These are phyloP conservation scores for Diatrype stigma DNA, from an alignment of 2,329 filamentous ascomycete species.

Conservation along the genomic window DNA sequence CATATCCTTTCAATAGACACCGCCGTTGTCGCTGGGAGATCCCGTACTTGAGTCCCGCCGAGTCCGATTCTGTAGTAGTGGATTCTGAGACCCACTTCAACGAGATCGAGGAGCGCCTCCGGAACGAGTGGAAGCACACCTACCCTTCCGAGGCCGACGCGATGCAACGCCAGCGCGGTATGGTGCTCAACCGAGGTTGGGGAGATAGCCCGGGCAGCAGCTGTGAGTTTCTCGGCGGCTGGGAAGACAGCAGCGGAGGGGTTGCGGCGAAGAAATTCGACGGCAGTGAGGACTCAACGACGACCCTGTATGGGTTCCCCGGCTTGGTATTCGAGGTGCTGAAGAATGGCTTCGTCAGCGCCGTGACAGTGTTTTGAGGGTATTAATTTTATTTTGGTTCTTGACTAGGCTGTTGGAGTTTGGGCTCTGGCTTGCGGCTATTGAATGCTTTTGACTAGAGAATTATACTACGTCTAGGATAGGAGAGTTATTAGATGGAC, in stretches of 20 bases:
- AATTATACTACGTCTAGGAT: too few species aligned
- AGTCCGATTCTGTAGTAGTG: slow-evolving; percentile 39
- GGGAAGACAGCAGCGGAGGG: slow-evolving; percentile 67
- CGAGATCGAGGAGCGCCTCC: slow-evolving; percentile 66
- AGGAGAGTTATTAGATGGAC: too few species aligned
- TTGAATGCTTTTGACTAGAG: too few species aligned
- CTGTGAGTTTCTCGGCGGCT: slow-evolving; percentile 77
- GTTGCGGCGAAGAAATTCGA: slow-evolving; percentile 48
- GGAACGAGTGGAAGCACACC: slow-evolving; percentile 64
- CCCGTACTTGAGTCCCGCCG: slow-evolving; percentile 47
- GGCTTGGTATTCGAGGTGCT: slow-evolving; percentile 93
- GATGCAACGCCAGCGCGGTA: slow-evolving; percentile 57
- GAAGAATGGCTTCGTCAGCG: slow-evolving; percentile 86
- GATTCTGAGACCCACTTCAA: slow-evolving; percentile 75
- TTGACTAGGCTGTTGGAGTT: too few species aligned
- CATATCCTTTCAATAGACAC: slow-evolving; percentile 94
- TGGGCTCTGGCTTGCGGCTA: too few species aligned
- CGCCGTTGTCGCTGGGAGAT: slow-evolving; percentile 86
- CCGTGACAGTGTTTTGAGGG: slow-evolving; percentile 85
- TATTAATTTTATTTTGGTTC: too few species aligned
- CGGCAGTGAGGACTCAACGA: slow-evolving; percentile 57
- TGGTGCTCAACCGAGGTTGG: slow-evolving; percentile 89
- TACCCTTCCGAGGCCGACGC: slow-evolving; percentile 54
- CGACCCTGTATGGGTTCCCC: slow-evolving; percentile 88
- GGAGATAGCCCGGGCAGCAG: slow-evolving; percentile 88